Percentiles rank a stretch among this genome's conserved stretches.
These are phyloP conservation scores for Boletus huronensis DNA, from an alignment of 768 basidiomycete species.

Conservation along the genomic window DNA sequence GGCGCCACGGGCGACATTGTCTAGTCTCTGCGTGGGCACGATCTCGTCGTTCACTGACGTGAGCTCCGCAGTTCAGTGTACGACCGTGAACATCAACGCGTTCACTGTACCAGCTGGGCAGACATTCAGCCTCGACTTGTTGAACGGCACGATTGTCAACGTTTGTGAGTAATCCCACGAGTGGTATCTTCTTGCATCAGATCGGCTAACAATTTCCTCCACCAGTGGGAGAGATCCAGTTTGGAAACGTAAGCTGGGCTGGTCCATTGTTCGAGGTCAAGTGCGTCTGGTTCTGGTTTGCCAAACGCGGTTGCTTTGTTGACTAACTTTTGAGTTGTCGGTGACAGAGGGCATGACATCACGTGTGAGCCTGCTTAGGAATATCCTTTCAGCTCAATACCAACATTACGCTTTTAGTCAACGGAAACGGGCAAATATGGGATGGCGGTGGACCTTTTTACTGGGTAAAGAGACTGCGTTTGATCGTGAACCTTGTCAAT, in stretches of 20 bases:
- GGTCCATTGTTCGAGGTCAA: slow-evolving; percentile 53
- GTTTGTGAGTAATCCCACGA: slow-evolving; percentile 40
- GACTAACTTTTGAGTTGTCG: not conserved
- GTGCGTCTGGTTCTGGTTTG: slow-evolving; percentile 25
- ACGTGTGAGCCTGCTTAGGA: slow-evolving; percentile 38
- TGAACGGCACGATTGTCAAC: slow-evolving; percentile 51
- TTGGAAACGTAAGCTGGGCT: slow-evolving; percentile 50
- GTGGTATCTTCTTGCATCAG: not conserved
- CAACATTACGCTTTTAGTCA: slow-evolving; percentile 13
- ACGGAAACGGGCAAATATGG: slow-evolving; percentile 41
- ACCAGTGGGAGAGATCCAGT: slow-evolving; percentile 52
- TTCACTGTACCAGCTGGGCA: slow-evolving; percentile 57
- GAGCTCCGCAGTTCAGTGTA: slow-evolving; percentile 48
- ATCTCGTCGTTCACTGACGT: slow-evolving; percentile 52
- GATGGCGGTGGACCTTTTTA: slow-evolving; percentile 42
- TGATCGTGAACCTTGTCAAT: not conserved
- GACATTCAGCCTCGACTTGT: slow-evolving; percentile 44
- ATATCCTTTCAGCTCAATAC: not conserved
- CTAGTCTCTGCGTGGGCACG: slow-evolving; percentile 40
- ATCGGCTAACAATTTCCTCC: not conserved
- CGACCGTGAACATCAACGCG: slow-evolving; percentile 51
- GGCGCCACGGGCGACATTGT: slow-evolving; percentile 1
- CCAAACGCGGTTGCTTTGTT: not conserved
- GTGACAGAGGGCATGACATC: slow-evolving; percentile 41
- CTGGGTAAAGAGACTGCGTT: slow-evolving; percentile 32